A percentile compares a stretch with the other conserved stretches of the same genome.
Conservation (phyloP, 495 filamentous ascomycete species). For the Penicillium steckii region DNA sequence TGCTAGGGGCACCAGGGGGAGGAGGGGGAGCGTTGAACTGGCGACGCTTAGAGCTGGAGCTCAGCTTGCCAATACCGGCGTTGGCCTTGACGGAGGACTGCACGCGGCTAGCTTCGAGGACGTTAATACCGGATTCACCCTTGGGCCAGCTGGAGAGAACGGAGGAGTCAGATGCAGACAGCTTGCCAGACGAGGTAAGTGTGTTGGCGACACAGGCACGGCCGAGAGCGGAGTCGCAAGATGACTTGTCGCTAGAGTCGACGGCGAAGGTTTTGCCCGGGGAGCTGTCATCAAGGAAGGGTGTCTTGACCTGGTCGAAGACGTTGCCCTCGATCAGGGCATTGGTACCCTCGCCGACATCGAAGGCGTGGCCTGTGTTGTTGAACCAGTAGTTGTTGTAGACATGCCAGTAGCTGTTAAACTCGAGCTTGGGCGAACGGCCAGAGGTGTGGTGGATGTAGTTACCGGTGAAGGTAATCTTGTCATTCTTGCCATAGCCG, state of each 20-base stretch:
- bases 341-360: slow-evolving; percentile 21
- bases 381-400: slow-evolving; percentile 39
- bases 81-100: slow-evolving; percentile 24
- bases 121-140: slow-evolving; percentile 17
- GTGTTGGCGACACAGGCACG: slow-evolving; percentile 28
- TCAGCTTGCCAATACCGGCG: slow-evolving; percentile 31
- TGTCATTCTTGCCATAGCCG: slow-evolving; percentile 30
- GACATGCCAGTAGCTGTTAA: slow-evolving; percentile 44
- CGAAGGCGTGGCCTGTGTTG: slow-evolving; percentile 37
- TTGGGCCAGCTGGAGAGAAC: slow-evolving; percentile 26
- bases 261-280: slow-evolving; percentile 25
- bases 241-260: slow-evolving; percentile 13
- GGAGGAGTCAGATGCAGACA: slow-evolving; percentile 21
- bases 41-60: slow-evolving; percentile 10
- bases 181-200: slow-evolving; percentile 20
- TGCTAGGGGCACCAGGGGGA: slow-evolving; percentile 12
- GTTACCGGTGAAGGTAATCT: slow-evolving; percentile 35
- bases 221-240: slow-evolving; percentile 26
- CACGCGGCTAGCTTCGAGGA: slow-evolving; percentile 21
- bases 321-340: slow-evolving; percentile 32
- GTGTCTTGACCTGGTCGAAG: slow-evolving; percentile 30
- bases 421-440: slow-evolving; percentile 50
- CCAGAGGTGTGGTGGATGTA: slow-evolving; percentile 52
- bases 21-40: slow-evolving; percentile 6
- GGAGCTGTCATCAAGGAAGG: slow-evolving; percentile 17